A percentile compares a stretch with the other conserved stretches of the same genome.
phyloP scores from a whole-genome alignment of 2,329 filamentous ascomycete species.

The Stagonosporopsis tanaceti region DNA sequence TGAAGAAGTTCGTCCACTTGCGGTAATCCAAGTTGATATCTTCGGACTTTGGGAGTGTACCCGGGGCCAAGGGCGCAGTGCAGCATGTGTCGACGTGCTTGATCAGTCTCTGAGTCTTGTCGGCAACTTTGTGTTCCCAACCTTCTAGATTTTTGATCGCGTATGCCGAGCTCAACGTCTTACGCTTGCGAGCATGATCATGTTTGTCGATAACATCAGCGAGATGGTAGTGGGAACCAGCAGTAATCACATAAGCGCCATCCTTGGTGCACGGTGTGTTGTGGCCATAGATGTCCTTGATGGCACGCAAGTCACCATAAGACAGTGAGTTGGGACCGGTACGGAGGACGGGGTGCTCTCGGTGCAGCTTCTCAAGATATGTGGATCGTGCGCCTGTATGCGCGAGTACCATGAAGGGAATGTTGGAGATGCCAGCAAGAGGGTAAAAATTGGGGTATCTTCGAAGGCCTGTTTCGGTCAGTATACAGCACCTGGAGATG shows the following conservation, averaged over 20 bases:
- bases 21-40: conserved; percentile 61
- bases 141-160: conserved; percentile 62
- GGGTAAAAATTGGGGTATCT: conserved; percentile 58
- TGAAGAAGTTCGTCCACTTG: conserved; percentile 64
- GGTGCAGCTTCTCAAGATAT: conserved; percentile 56
- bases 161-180: conserved; percentile 60
- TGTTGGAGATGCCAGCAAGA: conserved; percentile 57
- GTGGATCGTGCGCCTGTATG: conserved; percentile 55
- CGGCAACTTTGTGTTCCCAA: conserved; percentile 64
- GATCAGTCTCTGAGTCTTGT: conserved; percentile 58
- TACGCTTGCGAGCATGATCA: conserved; percentile 62
- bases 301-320: conserved; percentile 45
- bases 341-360: conserved; percentile 55
- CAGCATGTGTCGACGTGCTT: conserved; percentile 55
- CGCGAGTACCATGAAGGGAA: conserved; percentile 59
- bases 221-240: conserved; percentile 61
- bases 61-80: conserved; percentile 45
- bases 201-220: conserved; percentile 62
- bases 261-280: conserved; percentile 62
- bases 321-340: conserved; percentile 43
- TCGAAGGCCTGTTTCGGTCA: conserved; percentile 49
- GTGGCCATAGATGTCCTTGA: conserved; percentile 62
- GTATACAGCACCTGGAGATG: background rate
- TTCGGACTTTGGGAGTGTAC: conserved; percentile 35
- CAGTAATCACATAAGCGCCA: conserved; percentile 54